Evolutionary conservation across 208 protist genomes (phyloP).

Genomic region (Leishmania tarentolae): DNA sequence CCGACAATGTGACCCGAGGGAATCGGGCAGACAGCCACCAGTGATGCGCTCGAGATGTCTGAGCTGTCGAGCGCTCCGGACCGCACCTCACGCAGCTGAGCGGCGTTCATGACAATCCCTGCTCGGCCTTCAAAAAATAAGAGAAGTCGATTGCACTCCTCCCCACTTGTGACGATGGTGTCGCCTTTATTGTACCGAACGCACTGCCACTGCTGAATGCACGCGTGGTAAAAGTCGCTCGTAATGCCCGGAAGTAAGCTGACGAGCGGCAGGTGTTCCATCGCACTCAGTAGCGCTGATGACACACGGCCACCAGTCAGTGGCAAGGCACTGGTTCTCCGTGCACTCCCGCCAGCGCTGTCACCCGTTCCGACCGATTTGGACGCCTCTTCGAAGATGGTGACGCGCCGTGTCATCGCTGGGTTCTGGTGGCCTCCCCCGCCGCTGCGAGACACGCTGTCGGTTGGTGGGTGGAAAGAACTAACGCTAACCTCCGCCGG

Average conservation of each 20-base stretch:
- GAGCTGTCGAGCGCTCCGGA: conserved; percentile 17
- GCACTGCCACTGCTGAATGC: conserved; percentile 47
- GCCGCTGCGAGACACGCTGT: neutral
- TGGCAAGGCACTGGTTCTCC: neutral
- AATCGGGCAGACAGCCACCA: conserved; percentile 27
- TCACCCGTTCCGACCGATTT: neutral
- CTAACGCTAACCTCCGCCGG: neutral
- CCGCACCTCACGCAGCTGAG: conserved; percentile 16
- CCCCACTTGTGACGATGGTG: conserved; percentile 48
- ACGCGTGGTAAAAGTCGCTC: conserved; percentile 37
- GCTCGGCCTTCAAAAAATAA: conserved; percentile 68
- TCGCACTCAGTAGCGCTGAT: conserved; percentile 39
- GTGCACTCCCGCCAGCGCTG: conserved; percentile 1
- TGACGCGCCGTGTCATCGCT: conserved; percentile 33
- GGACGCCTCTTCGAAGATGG: conserved; percentile 37
- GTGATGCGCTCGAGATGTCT: conserved; percentile 19
- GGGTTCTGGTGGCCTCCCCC: neutral
- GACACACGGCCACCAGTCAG: conserved; percentile 37
- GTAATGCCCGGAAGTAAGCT: conserved; percentile 33
- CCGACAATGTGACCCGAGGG: conserved; percentile 63
- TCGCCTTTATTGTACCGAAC: conserved; percentile 48
- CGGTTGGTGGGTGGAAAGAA: neutral
- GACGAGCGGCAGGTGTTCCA: conserved; percentile 56
- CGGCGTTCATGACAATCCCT: conserved; percentile 51
- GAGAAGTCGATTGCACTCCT: conserved; percentile 80